Evolutionary conservation across 345 rosid species (phyloP), one percentile per base, ranked within the genome.

Genomic region (Pseudoturritis turrita): DNA sequence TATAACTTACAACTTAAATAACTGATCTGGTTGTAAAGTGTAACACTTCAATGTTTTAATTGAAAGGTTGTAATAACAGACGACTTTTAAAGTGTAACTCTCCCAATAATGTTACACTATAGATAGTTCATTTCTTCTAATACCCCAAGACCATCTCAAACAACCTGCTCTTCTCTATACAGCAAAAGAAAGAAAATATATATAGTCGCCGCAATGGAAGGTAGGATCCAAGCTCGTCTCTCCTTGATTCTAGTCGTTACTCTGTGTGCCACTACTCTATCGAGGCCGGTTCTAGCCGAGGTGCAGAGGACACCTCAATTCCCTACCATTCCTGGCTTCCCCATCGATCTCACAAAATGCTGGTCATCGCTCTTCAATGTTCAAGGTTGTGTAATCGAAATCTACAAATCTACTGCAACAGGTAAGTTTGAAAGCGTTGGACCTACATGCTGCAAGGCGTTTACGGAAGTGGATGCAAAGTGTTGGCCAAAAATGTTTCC

Each of bases 401-500:
- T 50, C 5, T 36, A 36, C 2, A 65, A 51, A 62, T 62, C 40
- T 19, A 47, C 4, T 50, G 19, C 37, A 36, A 50, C 59, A 6
- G 55, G 55, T 31, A 46, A 18, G 55, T 46, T 45, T 31, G 68
- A 63, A 45, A 63, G 46, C 5, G 19, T 62, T 63, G 29, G 43
- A 46, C 29, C 29, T 0, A 36, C 68, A 3, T 63, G 68, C 7
- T 63, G 55, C 55, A 62, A 62, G 10, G 37, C 51, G 6, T 60
- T 60, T 41, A 25, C 22, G 5, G 51, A 41, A 13, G 21, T 60
- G 2, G 66, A 62, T 43, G 44, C 41, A 62, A 62, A 11, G 10
- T 44, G 26, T 45, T 62, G 54, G 68, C 41, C 68, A 15, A 29
- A 45, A 13, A 62, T 62, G 52, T 56, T 33, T 18, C 41, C 62